Evolutionary conservation across 495 filamentous ascomycete genomes (phyloP).

Genomic region (Saxophila tyrrhenica): DNA sequence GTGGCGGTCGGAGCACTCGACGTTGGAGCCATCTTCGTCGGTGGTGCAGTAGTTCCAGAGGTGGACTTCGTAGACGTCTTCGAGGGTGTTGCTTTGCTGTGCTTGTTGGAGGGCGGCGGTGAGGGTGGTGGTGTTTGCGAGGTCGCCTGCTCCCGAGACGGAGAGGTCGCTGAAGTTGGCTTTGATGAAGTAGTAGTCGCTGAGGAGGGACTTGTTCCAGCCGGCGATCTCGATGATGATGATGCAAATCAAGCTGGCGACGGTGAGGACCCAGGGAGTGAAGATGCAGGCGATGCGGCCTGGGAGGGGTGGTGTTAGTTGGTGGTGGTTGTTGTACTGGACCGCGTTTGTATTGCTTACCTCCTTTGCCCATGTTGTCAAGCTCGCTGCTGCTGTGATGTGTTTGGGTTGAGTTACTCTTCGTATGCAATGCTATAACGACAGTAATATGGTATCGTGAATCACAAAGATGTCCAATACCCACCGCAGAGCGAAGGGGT

Average conservation of each 20-base stretch:
- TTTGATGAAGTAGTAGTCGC: conserved; percentile 60
- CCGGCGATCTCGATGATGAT: conserved; percentile 63
- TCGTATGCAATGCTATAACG: no score
- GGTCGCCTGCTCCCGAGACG: conserved; percentile 3
- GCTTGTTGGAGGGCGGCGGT: conserved; percentile 16
- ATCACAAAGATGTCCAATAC: no score
- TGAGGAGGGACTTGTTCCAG: conserved; percentile 44
- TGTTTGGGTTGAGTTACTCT: no score
- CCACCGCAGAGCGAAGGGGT: no score
- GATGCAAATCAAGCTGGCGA: conserved; percentile 60
- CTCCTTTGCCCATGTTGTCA: background rate
- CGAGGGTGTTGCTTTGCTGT: conserved; percentile 43
- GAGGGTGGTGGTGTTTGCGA: conserved; percentile 6
- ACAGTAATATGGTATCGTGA: no score
- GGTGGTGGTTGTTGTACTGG: background rate
- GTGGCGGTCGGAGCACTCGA: conserved; percentile 50
- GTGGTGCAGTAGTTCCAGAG: conserved; percentile 82
- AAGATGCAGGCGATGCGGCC: conserved; percentile 73
- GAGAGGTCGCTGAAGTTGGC: conserved; percentile 24
- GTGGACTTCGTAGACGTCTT: conserved; percentile 65
- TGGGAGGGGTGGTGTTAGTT: conserved; percentile 10
- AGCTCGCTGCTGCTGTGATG: background rate
- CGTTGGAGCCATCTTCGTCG: conserved; percentile 36
- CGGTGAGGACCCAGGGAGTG: conserved; percentile 51
- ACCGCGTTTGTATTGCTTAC: background rate